Base-by-base conservation (phyloP, 2,329 filamentous ascomycete genomes). In the Aspergillus melleus region DNA sequence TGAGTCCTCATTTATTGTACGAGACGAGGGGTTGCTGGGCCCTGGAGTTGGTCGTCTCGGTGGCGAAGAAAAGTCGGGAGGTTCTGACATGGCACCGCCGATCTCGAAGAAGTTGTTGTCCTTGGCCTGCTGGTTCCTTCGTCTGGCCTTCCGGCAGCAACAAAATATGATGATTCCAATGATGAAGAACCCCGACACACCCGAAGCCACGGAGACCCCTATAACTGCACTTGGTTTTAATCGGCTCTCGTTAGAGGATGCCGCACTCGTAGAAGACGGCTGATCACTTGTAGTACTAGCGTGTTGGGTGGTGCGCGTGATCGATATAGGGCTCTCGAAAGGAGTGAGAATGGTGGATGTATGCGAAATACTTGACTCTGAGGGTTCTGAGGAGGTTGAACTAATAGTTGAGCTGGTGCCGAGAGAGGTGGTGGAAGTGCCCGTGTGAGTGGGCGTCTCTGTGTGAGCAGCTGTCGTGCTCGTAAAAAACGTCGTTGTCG, bases 71-170 rank as follows among this genome's bases (percentile, higher is more conserved):
- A 76, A 76, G 19, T 71, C 69, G 3, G 69, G 69, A 29, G 74
- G 74, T 54, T 77, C 74, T 30, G 72, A 65, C 75, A 77, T 77
- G 11, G 65, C 57, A 2, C 75, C 76, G 26, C 75, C 76, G 60
- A 77, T 77, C 54, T 78, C 76, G 51, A 77, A 78, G 46, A 60
- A 66, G 46, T 74, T 63, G 6, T 61, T 65, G 24, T 73, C 61
- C 36, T 66, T 62, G 6, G 61, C 58, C 36, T 63, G 36, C n/a
- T 64, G 59, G 6, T 67, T 62, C 22, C 62, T 69, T 16, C 68
- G 67, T 56, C 67, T 70, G 54, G 70, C 66, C 59, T 64, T 70
- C 32, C 70, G 68, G 51, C 70, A 68, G 47, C 68, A 72, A 55
- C 72, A 70, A 36, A 75, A 70, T 9, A 77, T 63, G 6, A 70